Conservation (phyloP, 257 asterid genomes). For the Solanum peruvianum region DNA sequence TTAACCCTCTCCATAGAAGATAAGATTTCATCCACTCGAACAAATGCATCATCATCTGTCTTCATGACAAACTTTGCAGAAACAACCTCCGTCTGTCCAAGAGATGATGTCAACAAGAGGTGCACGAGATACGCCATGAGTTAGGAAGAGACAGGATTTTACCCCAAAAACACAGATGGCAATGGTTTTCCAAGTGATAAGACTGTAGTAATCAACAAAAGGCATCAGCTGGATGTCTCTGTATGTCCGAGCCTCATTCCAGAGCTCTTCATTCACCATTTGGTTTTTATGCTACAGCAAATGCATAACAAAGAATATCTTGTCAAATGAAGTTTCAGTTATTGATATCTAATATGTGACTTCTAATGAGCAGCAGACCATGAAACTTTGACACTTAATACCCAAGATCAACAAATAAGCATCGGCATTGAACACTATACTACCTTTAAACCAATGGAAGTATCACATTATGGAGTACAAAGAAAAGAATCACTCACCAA, state of each 20-base stretch:
- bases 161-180: slow-evolving; percentile 96
- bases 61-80: slow-evolving; percentile 84
- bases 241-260: slow-evolving; percentile 88
- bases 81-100: slow-evolving; percentile 77
- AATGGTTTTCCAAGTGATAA: slow-evolving; percentile 87
- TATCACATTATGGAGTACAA: neutral
- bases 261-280: slow-evolving; percentile 90
- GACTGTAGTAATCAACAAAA: slow-evolving; percentile 83
- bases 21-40: slow-evolving; percentile 86
- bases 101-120: slow-evolving; percentile 30
- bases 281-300: slow-evolving; percentile 85
- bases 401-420: neutral
- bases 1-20: slow-evolving; percentile 44
- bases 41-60: slow-evolving; percentile 98
- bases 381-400: neutral
- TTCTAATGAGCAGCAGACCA: neutral
- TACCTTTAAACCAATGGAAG: neutral
- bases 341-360: neutral
- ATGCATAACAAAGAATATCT: neutral
- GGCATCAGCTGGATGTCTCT: slow-evolving; percentile 94
- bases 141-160: slow-evolving; percentile 29
- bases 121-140: slow-evolving; percentile 5
- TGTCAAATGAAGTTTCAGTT: neutral
- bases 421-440: neutral
- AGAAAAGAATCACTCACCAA: slow-evolving; percentile 44